Evolutionary conservation across 352 stramenopile genomes (phyloP).

Genomic region (Pythium pectinolyticum): DNA sequence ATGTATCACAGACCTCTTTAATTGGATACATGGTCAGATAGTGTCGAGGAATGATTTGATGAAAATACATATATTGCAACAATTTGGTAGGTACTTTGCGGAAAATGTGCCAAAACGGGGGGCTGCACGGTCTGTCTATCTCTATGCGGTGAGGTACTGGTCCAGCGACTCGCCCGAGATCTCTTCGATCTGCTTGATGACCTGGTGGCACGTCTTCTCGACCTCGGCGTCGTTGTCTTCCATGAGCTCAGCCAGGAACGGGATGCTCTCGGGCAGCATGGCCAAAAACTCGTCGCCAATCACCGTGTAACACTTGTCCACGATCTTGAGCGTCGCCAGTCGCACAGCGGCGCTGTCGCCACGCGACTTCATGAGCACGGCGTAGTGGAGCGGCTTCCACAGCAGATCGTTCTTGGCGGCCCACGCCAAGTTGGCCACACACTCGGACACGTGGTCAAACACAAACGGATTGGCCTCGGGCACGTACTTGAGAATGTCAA

Average conservation of each 20-base stretch:
- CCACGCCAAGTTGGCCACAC: slow-evolving; percentile 80
- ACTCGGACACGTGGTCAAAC: slow-evolving; percentile 62
- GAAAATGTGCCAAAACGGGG: slow-evolving; percentile 9
- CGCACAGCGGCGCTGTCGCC: slow-evolving; percentile 60
- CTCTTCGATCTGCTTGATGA: slow-evolving; percentile 91
- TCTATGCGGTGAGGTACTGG: slow-evolving; percentile 75
- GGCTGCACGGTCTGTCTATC: slow-evolving; percentile 9
- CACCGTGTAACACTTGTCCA: slow-evolving; percentile 86
- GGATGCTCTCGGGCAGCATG: slow-evolving; percentile 89
- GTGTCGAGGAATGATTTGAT: neutral
- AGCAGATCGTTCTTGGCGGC: slow-evolving; percentile 86
- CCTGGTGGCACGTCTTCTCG: slow-evolving; percentile 77
- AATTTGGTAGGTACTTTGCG: slow-evolving; percentile 13
- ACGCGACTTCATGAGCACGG: slow-evolving; percentile 87
- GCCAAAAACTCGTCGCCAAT: slow-evolving; percentile 88
- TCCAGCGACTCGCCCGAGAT: slow-evolving; percentile 88
- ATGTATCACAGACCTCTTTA: too few species aligned
- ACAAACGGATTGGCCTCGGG: slow-evolving; percentile 49
- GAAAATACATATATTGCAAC: slow-evolving; percentile 25
- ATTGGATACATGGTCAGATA: neutral
- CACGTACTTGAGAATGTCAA: slow-evolving; percentile 67
- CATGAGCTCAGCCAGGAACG: slow-evolving; percentile 87
- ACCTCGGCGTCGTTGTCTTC: slow-evolving; percentile 86
- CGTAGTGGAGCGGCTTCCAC: slow-evolving; percentile 89
- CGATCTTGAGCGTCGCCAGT: slow-evolving; percentile 71